Percentiles rank a stretch among this genome's conserved stretches.
These are phyloP conservation scores for Chondrus crispus DNA, from an alignment of 23 red algal species.

Conservation along the genomic window DNA sequence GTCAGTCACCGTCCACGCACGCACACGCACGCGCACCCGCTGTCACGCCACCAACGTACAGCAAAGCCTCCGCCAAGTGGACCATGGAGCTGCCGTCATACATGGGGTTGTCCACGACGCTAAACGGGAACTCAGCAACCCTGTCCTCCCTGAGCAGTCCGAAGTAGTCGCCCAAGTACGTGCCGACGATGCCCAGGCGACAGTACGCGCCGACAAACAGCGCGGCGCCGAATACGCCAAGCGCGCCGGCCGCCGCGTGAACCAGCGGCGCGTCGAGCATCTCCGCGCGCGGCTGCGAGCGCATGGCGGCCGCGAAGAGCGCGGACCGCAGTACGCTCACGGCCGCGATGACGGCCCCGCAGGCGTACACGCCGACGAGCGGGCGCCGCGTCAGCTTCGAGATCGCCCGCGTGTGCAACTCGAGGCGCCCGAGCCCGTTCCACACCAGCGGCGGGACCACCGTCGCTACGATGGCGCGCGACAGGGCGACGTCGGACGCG, in stretches of 20 bases:
- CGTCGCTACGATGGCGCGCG: constrained; percentile 74
- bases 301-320: constrained; percentile 74
- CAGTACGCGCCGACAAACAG: constrained; percentile 61
- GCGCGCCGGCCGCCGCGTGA: constrained; percentile 9
- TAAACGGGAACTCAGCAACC: constrained; percentile 91
- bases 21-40: too few species aligned
- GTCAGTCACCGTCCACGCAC: background rate
- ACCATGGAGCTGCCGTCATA: constrained; percentile 86
- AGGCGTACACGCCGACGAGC: constrained; percentile 65
- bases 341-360: constrained; percentile 67
- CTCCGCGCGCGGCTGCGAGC: background rate
- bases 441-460: constrained; percentile 77
- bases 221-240: background rate
- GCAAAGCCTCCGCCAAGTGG: constrained; percentile 71
- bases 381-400: constrained; percentile 39
- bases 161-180: constrained; percentile 97
- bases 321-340: constrained; percentile 73
- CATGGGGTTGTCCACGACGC: constrained; percentile 73
- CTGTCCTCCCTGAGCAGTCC: constrained; percentile 71
- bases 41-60: too few species aligned
- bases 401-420: constrained; percentile 62
- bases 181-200: constrained; percentile 82
- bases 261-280: constrained; percentile 20
- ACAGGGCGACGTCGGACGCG: constrained; percentile 48
- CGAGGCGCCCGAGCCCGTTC: constrained; percentile 78